phyloP scores from a whole-genome alignment of 345 rosid genomes.

The Reutealis trisperma region DNA sequence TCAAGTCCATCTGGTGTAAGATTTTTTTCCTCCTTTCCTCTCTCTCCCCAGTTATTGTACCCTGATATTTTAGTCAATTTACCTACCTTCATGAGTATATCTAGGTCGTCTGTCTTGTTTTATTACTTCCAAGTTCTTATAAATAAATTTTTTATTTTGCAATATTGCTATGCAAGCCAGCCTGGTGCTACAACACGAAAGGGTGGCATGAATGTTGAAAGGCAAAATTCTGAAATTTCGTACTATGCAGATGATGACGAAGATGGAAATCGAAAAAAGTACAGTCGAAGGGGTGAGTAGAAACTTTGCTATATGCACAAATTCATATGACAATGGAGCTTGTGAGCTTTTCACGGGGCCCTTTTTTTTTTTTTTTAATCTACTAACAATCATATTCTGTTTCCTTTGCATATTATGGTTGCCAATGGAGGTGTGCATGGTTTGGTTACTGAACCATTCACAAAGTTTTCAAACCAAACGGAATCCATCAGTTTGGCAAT shows the following conservation, averaged over 20 bases:
- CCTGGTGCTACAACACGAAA: conserved; percentile 85
- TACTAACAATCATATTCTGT: neutral
- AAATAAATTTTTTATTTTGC: neutral
- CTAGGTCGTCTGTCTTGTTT: neutral
- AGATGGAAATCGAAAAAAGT: conserved; percentile 82
- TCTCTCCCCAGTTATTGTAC: neutral
- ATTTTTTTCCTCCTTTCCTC: conserved; percentile 10
- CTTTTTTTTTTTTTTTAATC: no score
- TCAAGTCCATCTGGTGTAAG: conserved; percentile 84
- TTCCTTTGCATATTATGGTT: neutral
- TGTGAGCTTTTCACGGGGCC: neutral
- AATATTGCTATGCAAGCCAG: conserved; percentile 45
- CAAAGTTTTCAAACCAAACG: no score
- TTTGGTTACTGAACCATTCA: no score
- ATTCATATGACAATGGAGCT: conserved; percentile 5
- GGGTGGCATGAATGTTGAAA: conserved; percentile 62
- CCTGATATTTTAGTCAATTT: conserved; percentile 3
- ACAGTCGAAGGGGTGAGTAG: conserved; percentile 78
- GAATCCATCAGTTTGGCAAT: no score
- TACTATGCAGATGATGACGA: conserved; percentile 96
- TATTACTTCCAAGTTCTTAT: conserved; percentile 5
- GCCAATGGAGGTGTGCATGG: neutral
- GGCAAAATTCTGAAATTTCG: conserved; percentile 75
- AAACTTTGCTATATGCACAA: neutral
- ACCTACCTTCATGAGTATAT: neutral